Conservation (phyloP, 345 rosid genomes). For the Salix udensis region DNA sequence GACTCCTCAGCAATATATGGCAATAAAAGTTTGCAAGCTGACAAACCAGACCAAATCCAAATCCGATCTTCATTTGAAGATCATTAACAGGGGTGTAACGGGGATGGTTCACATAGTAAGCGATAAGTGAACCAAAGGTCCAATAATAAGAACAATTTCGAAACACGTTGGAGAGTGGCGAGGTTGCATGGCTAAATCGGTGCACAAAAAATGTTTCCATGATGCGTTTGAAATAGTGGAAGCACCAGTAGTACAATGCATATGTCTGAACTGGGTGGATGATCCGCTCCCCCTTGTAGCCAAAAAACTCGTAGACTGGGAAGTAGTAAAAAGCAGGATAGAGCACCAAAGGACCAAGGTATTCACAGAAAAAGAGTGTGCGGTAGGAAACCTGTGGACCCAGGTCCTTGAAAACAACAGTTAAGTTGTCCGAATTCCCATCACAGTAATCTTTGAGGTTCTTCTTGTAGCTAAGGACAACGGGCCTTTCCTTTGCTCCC, state of each 20-base stretch:
- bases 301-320: constrained; percentile 73
- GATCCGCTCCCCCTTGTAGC: constrained; percentile 56
- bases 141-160: constrained; percentile 94
- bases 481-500: constrained; percentile 75
- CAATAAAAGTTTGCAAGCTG: constrained; percentile 86
- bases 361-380: constrained; percentile 92
- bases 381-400: constrained; percentile 96
- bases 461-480: constrained; percentile 61
- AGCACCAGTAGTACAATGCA: constrained; percentile 90
- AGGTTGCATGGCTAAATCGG: constrained; percentile 90
- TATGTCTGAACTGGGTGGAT: constrained; percentile 86
- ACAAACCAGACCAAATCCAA: constrained; percentile 71
- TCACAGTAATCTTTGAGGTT: constrained; percentile 65
- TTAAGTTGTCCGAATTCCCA: constrained; percentile 51
- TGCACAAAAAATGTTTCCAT: constrained; percentile 94
- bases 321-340: constrained; percentile 86
- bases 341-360: constrained; percentile 82
- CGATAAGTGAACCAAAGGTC: constrained; percentile 80
- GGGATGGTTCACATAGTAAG: constrained; percentile 93
- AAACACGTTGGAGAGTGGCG: constrained; percentile 86
- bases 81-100: constrained; percentile 87
- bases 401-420: constrained; percentile 83
- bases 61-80: constrained; percentile 94
- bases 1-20: constrained; percentile 75
- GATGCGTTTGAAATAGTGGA: constrained; percentile 93